Conservation (phyloP, 495 filamentous ascomycete genomes). For the Lindgomyces ingoldianus region DNA sequence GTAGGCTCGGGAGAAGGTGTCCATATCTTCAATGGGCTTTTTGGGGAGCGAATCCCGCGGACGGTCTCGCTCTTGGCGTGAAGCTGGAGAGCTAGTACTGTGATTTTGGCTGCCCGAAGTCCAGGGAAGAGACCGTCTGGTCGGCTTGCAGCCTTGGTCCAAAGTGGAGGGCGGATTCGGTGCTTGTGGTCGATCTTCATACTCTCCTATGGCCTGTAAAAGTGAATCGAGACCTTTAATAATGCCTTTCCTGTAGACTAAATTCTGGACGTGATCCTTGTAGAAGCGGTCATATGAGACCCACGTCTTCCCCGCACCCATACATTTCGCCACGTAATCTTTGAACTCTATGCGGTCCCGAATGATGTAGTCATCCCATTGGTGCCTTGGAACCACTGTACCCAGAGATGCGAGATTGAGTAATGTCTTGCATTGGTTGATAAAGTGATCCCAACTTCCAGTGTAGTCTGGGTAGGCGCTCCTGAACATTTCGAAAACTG, state of each 20-base stretch:
- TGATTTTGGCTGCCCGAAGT: not conserved
- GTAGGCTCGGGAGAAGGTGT: too few species aligned
- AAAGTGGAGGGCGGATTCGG: too few species aligned
- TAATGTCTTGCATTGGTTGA: constrained; percentile 31
- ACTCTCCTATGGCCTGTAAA: constrained; percentile 10
- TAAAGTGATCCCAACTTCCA: constrained; percentile 37
- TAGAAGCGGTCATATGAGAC: constrained; percentile 34
- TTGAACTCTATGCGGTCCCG: constrained; percentile 35
- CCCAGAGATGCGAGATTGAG: constrained; percentile 26
- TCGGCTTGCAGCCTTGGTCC: not conserved
- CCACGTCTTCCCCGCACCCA: constrained; percentile 21
- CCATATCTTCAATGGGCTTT: too few species aligned
- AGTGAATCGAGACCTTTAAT: constrained; percentile 10
- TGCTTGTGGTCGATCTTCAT: not conserved
- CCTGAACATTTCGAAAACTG: constrained; percentile 35
- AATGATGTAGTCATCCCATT: constrained; percentile 44
- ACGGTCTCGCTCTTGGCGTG: not conserved
- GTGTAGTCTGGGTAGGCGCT: constrained; percentile 37
- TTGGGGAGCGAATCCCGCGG: not conserved
- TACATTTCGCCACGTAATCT: constrained; percentile 25
- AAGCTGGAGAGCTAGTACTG: not conserved
- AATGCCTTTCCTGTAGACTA: constrained; percentile 26
- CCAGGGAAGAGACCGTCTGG: not conserved
- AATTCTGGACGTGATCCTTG: constrained; percentile 27
- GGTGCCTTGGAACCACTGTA: constrained; percentile 33